Conservation (phyloP, 768 basidiomycete species). For the Pleurotus citrinopileatus region DNA sequence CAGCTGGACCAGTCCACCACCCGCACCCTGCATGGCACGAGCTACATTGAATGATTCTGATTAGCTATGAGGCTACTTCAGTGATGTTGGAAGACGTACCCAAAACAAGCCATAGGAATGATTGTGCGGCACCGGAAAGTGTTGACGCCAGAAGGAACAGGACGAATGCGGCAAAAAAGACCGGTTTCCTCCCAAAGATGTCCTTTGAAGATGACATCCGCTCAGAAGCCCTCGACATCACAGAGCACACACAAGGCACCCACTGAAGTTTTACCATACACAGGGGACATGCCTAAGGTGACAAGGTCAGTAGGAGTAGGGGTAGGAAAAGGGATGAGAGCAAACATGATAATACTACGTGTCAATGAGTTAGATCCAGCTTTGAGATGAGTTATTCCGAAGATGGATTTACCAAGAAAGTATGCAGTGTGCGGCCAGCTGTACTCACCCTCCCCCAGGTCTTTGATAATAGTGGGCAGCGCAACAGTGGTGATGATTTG, state of each 20-base stretch:
- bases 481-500: conserved; percentile 72
- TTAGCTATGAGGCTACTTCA: neutral
- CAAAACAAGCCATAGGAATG: neutral
- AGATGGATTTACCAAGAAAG: conserved; percentile 31
- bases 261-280: conserved; percentile 75
- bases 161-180: conserved; percentile 62
- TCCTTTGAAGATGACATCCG: too few relatives aligned
- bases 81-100: neutral
- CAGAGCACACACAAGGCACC: conserved; percentile 30
- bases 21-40: conserved; percentile 80
- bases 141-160: conserved; percentile 56
- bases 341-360: conserved; percentile 34
- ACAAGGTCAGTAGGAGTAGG: conserved; percentile 37
- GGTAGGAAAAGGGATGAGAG: conserved; percentile 64
- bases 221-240: neutral
- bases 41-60: neutral
- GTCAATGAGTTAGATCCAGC: neutral
- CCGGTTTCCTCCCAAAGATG: conserved; percentile 55
- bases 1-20: conserved; percentile 75
- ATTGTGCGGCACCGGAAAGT: neutral
- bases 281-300: conserved; percentile 37
- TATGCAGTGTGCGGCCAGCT: conserved; percentile 63
- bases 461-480: conserved; percentile 65
- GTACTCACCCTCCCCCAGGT: conserved; percentile 60
- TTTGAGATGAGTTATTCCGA: neutral